These are phyloP conservation scores for Boletellus ananiceps DNA, from an alignment of 768 basidiomycete genomes.

Conservation along the genomic window DNA sequence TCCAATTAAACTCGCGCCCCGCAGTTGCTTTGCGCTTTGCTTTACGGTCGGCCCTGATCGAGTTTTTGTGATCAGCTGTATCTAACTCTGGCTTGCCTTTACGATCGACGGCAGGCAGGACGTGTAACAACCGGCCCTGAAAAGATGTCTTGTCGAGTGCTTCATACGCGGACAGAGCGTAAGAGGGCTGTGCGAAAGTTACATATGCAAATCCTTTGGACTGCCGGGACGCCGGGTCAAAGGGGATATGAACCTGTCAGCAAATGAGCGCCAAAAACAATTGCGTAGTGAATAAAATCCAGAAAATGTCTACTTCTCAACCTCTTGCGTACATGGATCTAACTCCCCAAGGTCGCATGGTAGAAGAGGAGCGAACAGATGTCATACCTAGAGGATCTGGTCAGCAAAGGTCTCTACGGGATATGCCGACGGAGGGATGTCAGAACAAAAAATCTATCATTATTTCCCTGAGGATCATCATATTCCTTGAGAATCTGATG, in stretches of 20 bases:
- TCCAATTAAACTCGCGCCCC: slow-evolving; percentile 86
- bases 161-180: slow-evolving; percentile 68
- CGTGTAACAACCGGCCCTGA: slow-evolving; percentile 88
- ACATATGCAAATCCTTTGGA: slow-evolving; percentile 64
- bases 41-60: slow-evolving; percentile 56
- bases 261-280: slow-evolving; percentile 1
- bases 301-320: slow-evolving; percentile 50
- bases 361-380: background rate
- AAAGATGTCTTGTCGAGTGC: slow-evolving; percentile 79
- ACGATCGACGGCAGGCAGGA: slow-evolving; percentile 78
- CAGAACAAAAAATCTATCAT: slow-evolving; percentile 51
- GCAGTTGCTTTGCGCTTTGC: slow-evolving; percentile 62
- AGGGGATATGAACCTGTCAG: slow-evolving; percentile 52
- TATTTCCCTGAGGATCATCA: slow-evolving; percentile 39
- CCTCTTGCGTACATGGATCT: slow-evolving; percentile 49
- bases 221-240: slow-evolving; percentile 42
- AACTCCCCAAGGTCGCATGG: slow-evolving; percentile 38
- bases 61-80: slow-evolving; percentile 39
- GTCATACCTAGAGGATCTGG: slow-evolving; percentile 12
- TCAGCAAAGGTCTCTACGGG: slow-evolving; percentile 1
- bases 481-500: slow-evolving; percentile 36
- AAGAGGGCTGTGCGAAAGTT: slow-evolving; percentile 40
- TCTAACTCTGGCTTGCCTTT: slow-evolving; percentile 44
- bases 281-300: slow-evolving; percentile 25
- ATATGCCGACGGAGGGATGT: background rate